phyloP scores from a whole-genome alignment of 1,139 yeast species.

The Pichia sp. region DNA sequence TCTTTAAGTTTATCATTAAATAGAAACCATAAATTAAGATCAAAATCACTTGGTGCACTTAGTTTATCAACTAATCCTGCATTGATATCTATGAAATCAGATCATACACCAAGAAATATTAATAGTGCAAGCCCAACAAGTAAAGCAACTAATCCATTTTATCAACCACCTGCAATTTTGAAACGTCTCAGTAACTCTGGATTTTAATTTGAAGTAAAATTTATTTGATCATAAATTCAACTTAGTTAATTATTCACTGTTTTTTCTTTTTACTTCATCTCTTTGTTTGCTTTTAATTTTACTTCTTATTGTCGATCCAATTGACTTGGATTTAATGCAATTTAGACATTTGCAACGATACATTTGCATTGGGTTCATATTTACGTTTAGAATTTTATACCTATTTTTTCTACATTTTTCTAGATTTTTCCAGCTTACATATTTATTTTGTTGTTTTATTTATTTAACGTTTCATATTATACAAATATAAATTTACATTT shows the following conservation, averaged over 20 bases:
- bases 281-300: neutral
- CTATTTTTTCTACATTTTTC: too few species aligned
- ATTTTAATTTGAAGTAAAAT: too few species aligned
- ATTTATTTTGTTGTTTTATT: too few species aligned
- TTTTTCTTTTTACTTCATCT: too few species aligned
- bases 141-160: constrained; percentile 22
- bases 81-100: neutral
- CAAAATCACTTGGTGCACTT: constrained; percentile 13
- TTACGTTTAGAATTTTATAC: too few species aligned
- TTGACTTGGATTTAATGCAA: neutral
- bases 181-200: constrained; percentile 14
- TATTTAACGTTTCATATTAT: too few species aligned
- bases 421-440: too few species aligned
- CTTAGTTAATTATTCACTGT: too few species aligned
- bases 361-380: too few species aligned
- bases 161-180: constrained; percentile 23
- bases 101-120: neutral
- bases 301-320: neutral
- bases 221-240: too few species aligned
- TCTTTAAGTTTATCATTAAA: neutral
- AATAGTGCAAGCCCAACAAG: constrained; percentile 5
- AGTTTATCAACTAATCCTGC: neutral
- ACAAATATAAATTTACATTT: too few species aligned
- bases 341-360: too few species aligned
- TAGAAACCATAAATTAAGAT: constrained; percentile 3